phyloP scores from a whole-genome alignment of 2,329 filamentous ascomycete genomes.

The Fusarium mexicanum region DNA sequence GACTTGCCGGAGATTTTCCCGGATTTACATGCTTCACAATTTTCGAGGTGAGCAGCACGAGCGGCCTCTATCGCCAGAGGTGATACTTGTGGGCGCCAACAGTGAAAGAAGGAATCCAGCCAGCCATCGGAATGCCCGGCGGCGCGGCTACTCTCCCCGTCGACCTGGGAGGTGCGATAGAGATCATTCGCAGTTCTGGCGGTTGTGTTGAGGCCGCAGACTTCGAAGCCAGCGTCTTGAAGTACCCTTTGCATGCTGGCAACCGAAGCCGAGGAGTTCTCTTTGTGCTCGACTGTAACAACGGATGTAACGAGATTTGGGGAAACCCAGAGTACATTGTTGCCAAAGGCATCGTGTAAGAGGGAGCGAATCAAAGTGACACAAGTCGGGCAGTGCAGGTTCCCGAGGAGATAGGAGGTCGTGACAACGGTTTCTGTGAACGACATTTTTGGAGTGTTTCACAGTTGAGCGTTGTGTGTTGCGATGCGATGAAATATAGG shows the following conservation, averaged over 20 bases:
- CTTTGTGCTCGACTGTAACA: conserved; percentile 67
- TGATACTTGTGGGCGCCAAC: conserved; percentile 43
- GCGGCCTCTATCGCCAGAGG: conserved; percentile 37
- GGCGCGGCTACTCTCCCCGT: conserved; percentile 39
- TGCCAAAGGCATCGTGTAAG: conserved; percentile 58
- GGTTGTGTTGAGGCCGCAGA: conserved; percentile 59
- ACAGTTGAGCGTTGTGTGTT: background rate
- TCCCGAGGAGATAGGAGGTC: conserved; percentile 73
- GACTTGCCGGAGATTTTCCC: conserved; percentile 2
- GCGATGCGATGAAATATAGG: background rate
- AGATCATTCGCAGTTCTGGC: conserved; percentile 45
- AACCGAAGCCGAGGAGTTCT: conserved; percentile 53
- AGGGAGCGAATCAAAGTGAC: conserved; percentile 71
- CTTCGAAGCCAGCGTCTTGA: conserved; percentile 67
- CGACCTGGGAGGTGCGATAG: conserved; percentile 34
- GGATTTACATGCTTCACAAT: conserved; percentile 50
- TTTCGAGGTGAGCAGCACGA: conserved; percentile 49
- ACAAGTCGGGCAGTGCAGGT: conserved; percentile 83
- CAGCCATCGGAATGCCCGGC: conserved; percentile 33
- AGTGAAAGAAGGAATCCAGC: conserved; percentile 46
- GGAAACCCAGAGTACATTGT: conserved; percentile 67
- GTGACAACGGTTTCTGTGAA: conserved; percentile 49
- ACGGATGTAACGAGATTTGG: conserved; percentile 77
- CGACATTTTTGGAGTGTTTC: conserved; percentile 40
- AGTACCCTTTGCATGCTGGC: conserved; percentile 59